Evolutionary conservation across 805 yeast genomes (phyloP), one percentile per base, ranked within the genome.

Genomic region (Lipomyces mesembrius): DNA sequence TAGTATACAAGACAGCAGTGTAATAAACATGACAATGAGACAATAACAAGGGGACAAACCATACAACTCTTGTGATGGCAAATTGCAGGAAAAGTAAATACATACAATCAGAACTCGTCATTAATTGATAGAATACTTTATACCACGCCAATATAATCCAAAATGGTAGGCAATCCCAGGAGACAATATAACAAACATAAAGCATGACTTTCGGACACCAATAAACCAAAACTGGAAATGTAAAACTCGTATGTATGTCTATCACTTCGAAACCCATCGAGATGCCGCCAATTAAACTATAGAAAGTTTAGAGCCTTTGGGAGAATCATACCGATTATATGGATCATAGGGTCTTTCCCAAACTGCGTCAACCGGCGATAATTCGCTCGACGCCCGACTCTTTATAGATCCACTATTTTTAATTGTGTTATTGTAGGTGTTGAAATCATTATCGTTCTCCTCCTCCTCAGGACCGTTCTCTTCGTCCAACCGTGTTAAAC

Each of bases 401-500:
- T 64, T 67, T 39, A 67, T 61, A 25, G 65, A 59, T n/a, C 65
- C 59, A 29, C 62, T 54, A 49, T 64, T 67, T 35, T 66, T 68
- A 32, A 60, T 39, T 1, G 67, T 64, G 60, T 57, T 60, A 22
- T 46, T 32, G 54, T 66, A 68, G 12, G 67, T 55, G 57, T 57
- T 53, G 49, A 63, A 35, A 7, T 60, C 69, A 20, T 49, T 51
- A 32, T 61, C 69, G 57, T 58, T 52, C n/a, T 67, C 70, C 2
- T 39, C 63, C 17, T 62, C 70, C 2, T 63, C 60, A 17, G 57
- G 60, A 3, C 34, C 61, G 60, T 52, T 58, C n/a, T 65, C 74
- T 53, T 77, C 80, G 60, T 75, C 76, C 59, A 79, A 64, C 2
- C 76, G 71, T 11, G 77, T 76, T 59, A 79, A 70, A 12, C 80